Evolutionary conservation across 495 filamentous ascomycete genomes (phyloP), one percentile per base, ranked within the genome.

Genomic region (Aspergillus baeticus): DNA sequence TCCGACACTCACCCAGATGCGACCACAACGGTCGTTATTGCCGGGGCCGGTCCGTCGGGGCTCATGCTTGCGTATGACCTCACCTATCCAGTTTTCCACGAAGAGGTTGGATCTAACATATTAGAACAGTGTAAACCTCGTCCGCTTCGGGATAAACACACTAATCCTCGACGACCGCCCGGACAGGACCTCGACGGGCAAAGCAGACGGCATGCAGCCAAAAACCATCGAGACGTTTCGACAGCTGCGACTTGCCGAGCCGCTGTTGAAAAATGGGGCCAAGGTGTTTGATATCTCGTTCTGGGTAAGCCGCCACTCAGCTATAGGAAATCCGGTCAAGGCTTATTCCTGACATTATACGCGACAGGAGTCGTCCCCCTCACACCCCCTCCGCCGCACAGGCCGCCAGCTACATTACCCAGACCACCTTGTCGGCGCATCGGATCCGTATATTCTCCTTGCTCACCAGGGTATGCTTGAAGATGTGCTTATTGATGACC

Each of bases 401-500:
- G 84, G 81, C 33, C 86, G 88, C 18, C 85, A 87, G 77, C 77
- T 79, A 3, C 87, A 87, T 65, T 91, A 88, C 68, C 88, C 88
- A 3, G 72, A 73, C 0, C 79, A 79, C 54, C 83, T 89, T 41
- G 87, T 89, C 29, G 87, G 89, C 59, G 81, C 88, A 10, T 71
- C 84, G 18, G 85, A 91, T 52, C 84, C 85, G 6, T 91, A 86
- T 55, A 86, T 89, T 36, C 72, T 90, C 4, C 79, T 89, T 0
- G 85, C 86, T 10, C 87, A 91, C 60, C 87, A 91, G 68, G 87
- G 87, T 10, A 87, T 89, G 80, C 73, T 90, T 0, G 87, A 91
- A 68, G 77, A 81, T 39, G 56, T 87, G 10, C 82, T 91, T 62
- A 76, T 88, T 39, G 72, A 85, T 13, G 87, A 91, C 58, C 70